A percentile compares a stretch with the other conserved stretches of the same genome.
Evolutionary conservation across 169 alveolate species (phyloP).

Genomic region (Blepharisma undulans): DNA sequence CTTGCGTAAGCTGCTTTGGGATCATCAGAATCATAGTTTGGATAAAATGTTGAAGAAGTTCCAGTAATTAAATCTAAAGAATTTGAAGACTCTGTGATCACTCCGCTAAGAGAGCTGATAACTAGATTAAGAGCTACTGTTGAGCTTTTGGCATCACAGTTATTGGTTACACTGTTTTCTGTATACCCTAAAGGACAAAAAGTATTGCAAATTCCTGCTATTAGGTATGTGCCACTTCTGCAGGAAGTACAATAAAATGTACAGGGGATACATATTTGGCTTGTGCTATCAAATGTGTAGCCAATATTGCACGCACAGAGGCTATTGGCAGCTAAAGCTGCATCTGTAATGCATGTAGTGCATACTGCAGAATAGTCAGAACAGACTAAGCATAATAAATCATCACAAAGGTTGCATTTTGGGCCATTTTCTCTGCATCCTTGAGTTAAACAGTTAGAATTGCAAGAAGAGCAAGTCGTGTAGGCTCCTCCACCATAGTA

Average conservation of each 20-base stretch:
- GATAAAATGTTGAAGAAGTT: neutral
- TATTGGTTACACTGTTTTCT: neutral
- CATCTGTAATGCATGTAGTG: neutral
- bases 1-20: neutral
- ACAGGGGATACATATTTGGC: neutral
- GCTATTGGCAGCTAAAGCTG: neutral
- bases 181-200: constrained; percentile 18
- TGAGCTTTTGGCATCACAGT: neutral
- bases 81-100: neutral
- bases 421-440: neutral
- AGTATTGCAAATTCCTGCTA: neutral
- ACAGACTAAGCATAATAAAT: neutral
- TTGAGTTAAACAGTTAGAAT: neutral
- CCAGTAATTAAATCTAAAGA: neutral
- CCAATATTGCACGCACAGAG: neutral
- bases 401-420: constrained; percentile 12
- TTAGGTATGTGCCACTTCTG: neutral
- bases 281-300: neutral
- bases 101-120: neutral
- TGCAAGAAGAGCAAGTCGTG: neutral
- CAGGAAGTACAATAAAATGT: neutral
- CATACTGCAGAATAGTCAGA: neutral
- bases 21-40: neutral
- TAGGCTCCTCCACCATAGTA: neutral
- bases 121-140: neutral